Evolutionary conservation across 345 rosid genomes (phyloP), one percentile per base, ranked within the genome.

Genomic region (Eucalyptus regnans): DNA sequence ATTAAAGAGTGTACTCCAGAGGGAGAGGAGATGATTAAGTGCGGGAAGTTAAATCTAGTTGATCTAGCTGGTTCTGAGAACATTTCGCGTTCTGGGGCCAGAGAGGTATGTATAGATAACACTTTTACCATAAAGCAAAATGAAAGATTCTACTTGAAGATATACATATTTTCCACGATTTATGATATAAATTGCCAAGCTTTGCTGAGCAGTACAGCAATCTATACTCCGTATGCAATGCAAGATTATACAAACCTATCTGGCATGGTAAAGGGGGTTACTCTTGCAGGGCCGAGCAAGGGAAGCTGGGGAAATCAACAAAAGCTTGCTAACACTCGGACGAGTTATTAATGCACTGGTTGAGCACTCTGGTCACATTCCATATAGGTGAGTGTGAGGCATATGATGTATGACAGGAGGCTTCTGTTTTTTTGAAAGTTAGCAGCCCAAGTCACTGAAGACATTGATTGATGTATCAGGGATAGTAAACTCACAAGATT

Each of bases 41-140:
- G 99, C 79, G 99, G 99, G 91, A 98, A 98, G 92, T 94, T 98
- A 88, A 98, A 98, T 92, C 99, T 98, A 87, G 99, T 98, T 90
- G 99, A 97, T 89, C 99, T 98, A 92, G 99, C 99, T 93, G 99
- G 99, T 90, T 98, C 99, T 12, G 99, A 98, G 94, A 98, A 98
- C 93, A 98, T 98, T 92, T 97, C 99, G 14, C 98, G 99, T 41
- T 98, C 99, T 85, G 99, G 99, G 89, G 99, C 99, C 37, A 91
- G 98, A 89, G 99, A 98, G 98, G 99, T 98, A 94, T 86, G 89
- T 56, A 62, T 23, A 89, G 27, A 16, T 31, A 25, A 41, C 14
- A 52, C 84, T 41, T 41, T 43, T 12, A 41, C 15, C 44, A 41
- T 22, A 76, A 76, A 76, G 84, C 84, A 41, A 41, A 20, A 76